Base-by-base conservation (phyloP, 129 eudicot genomes). In the Arctium lappa region DNA sequence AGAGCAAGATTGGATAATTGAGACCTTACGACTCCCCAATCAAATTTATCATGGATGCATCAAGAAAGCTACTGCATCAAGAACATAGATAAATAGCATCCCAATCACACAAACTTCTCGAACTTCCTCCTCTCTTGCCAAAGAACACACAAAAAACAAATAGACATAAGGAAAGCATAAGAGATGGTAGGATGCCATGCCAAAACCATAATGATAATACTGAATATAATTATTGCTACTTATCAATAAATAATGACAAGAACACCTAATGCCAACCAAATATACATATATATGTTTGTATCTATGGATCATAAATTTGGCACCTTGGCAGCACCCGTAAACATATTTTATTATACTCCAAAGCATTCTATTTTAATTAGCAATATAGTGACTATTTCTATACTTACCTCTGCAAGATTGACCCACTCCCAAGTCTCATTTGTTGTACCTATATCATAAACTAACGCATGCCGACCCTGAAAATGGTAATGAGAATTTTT, bases 351-450 rank as follows among this genome's bases (percentile, higher is more conserved):
- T 32, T 71, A 80, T 50, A 7, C 39, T 9, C 32, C 3, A 70
- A 71, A 70, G 27, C 33, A 29, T 2, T 16, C 4, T 4, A n/a
- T 74, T 66, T 66, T 8, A 66, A 74, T 1, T 30, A 63, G 31
- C 80, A 39, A 60, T 65, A 82, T 62, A 31, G 40, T 34, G 8
- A 33, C 31, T 30, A 8, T 34, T 32, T 82, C 8, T 56, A 66
- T 53, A 84, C 73, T 38, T 89, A 92, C 98, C 94, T 94, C 98
- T 15, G 92, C 70, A 81, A 94, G 94, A 87, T 94, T 88, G 79
- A 94, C 98, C 98, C 97, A 92, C 80, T 94, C 97, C 89, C 89
- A 88, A 50, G 97, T 90, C 81, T 94, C 97, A 62, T 89, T 86
- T 81, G 88, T 18, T 37, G 93, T 94, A 30, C 90, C 86, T 62